Evolutionary conservation across 2,329 filamentous ascomycete species (phyloP), one percentile per base, ranked within the genome.

Genomic region (Blastomyces silverae): DNA sequence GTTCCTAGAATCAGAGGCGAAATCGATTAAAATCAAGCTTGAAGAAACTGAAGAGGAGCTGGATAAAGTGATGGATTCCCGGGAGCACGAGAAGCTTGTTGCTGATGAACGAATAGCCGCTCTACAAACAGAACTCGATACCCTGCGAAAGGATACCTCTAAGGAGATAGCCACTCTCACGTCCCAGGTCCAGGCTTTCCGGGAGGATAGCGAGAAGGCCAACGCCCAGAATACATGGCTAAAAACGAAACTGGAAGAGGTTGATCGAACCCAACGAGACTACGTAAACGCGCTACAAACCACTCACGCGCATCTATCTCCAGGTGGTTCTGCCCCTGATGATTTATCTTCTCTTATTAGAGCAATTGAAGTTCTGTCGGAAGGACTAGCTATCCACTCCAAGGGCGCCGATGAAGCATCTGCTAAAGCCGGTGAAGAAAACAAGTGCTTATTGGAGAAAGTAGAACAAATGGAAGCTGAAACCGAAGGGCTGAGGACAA

Each of bases 11-110:
- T 82, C 85, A 20, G 92, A 97, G 73, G 87, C 94, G 65, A 88
- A 87, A 70, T 84, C 85, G 17, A 83, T 92, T 65, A 92, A 89
- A 72, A 82, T 87, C 63, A 89, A 88, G 62, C 81, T 94, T 0
- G 94, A 97, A 73, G 91, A 97, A 70, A 84, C 89, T 6, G 94
- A 99, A 76, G 92, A 97, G 71, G 92, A 96, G 73, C 85, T 97
- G 62, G 92, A 97, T 70, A 85, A 91, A 66, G 85, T 93, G 64
- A 83, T 91, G 53, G 91, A 91, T 70, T 92, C 89, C 52, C 85
- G 90, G 55, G 91, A 97, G 69, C 88, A 95, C 69, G 90, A 94
- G 71, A 90, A 87, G 71, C 85, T 85, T 3, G 83, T 84, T 2
- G 83, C 87, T 56, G 88, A 93, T 67, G 85, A 89, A 58, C 87